These are phyloP conservation scores for Parsonsia alboflavescens DNA, from an alignment of 257 asterid genomes.

Conservation along the genomic window DNA sequence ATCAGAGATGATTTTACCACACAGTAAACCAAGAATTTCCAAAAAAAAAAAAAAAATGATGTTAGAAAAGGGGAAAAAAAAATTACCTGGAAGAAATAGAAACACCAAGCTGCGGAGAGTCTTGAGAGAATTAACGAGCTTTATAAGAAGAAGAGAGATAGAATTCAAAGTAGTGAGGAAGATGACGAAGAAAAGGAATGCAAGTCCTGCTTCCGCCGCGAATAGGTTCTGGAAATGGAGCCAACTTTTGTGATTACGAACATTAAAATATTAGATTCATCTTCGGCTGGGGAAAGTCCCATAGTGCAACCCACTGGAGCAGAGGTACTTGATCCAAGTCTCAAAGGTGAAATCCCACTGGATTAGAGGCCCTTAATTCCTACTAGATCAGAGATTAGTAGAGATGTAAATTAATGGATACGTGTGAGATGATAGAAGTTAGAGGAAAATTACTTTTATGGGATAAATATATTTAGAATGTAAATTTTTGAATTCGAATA, in stretches of 20 bases:
- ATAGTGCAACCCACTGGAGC: too few species aligned
- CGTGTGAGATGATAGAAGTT: too few species aligned
- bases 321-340: too few species aligned
- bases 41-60: background rate
- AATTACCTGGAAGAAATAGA: background rate
- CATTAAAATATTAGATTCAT: background rate
- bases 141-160: background rate
- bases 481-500: too few species aligned
- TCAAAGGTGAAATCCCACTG: too few species aligned
- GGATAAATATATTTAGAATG: too few species aligned
- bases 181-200: background rate
- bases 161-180: background rate
- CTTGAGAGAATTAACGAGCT: background rate
- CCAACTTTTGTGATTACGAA: background rate
- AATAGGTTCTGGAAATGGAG: slow-evolving; percentile 5
- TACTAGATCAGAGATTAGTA: too few species aligned
- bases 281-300: too few species aligned
- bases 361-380: too few species aligned
- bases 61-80: background rate
- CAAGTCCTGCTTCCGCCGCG: background rate
- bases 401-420: too few species aligned
- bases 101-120: background rate
- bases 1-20: background rate
- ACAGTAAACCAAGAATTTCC: background rate
- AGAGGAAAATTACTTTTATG: too few species aligned